Percentiles rank a stretch among this genome's conserved stretches.
Evolutionary conservation across 768 basidiomycete genomes (phyloP).

Genomic region (Coprinopsis cinerea): DNA sequence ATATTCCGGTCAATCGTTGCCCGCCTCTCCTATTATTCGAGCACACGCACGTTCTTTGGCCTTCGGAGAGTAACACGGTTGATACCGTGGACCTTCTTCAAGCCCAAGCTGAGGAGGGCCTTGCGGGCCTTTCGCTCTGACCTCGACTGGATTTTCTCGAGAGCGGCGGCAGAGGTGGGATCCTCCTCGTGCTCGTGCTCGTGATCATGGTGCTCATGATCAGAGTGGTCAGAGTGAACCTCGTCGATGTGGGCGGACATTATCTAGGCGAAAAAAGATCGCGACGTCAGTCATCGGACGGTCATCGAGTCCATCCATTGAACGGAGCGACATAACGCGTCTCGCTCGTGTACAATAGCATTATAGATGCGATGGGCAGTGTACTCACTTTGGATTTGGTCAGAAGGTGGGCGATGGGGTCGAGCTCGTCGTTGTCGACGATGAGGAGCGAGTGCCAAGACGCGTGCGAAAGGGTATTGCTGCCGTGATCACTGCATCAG

Average conservation of each 20-base stretch:
- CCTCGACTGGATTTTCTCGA: conserved; percentile 91
- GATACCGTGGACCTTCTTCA: conserved; percentile 90
- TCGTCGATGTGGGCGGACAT: conserved; percentile 86
- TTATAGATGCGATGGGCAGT: conserved; percentile 1
- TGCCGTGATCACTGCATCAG: too few relatives aligned
- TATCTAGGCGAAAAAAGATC: conserved; percentile 31
- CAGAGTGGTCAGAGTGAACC: conserved; percentile 74
- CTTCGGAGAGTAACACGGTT: conserved; percentile 92
- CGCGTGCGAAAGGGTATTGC: background rate
- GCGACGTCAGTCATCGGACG: conserved; percentile 24
- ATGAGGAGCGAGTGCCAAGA: conserved; percentile 22
- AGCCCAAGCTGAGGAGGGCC: conserved; percentile 82
- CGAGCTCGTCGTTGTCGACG: conserved; percentile 34
- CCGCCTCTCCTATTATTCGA: background rate
- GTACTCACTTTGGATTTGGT: conserved; percentile 10
- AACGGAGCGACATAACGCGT: background rate
- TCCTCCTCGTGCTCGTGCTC: conserved; percentile 45
- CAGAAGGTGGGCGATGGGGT: conserved; percentile 1
- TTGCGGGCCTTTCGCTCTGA: conserved; percentile 95
- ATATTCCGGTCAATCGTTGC: conserved; percentile 6
- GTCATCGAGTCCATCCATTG: conserved; percentile 36
- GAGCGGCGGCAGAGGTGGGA: conserved; percentile 75
- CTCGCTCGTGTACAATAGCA: background rate
- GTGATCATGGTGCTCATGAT: conserved; percentile 44
- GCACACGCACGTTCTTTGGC: conserved; percentile 77